These are phyloP conservation scores for Zygosaccharomyces kombuchaensis DNA, from an alignment of 805 yeast species.

Conservation along the genomic window DNA sequence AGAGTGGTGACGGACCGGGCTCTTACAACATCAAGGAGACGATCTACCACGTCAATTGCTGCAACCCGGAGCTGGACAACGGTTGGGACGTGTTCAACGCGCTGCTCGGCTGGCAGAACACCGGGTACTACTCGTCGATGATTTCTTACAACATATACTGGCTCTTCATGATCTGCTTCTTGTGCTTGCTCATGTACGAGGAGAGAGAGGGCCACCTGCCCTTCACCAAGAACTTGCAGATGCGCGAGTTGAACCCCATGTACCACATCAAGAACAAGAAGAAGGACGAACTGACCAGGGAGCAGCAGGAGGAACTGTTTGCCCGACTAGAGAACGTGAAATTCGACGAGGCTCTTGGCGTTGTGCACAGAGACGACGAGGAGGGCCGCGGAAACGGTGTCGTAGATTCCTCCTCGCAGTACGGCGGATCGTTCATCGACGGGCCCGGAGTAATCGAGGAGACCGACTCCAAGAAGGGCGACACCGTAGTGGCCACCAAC, in stretches of 20 bases:
- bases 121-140: conserved; percentile 91
- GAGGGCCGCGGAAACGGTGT: neutral
- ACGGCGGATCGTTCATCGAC: neutral
- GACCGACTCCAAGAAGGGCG: neutral
- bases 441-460: neutral
- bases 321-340: conserved; percentile 37
- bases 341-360: conserved; percentile 37
- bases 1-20: conserved; percentile 91
- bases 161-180: conserved; percentile 55
- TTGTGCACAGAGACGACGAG: conserved; percentile 4
- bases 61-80: conserved; percentile 84
- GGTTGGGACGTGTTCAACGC: conserved; percentile 99
- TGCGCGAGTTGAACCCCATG: conserved; percentile 63
- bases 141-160: conserved; percentile 86
- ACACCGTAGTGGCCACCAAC: conserved; percentile 1
- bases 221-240: conserved; percentile 46
- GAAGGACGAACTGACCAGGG: conserved; percentile 50
- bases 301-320: conserved; percentile 53
- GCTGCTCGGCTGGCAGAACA: conserved; percentile 93
- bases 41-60: conserved; percentile 97
- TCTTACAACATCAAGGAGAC: conserved; percentile 74
- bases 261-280: conserved; percentile 66
- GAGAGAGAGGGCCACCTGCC: conserved; percentile 84
- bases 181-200: conserved; percentile 67
- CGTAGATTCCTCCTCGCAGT: neutral